These are phyloP conservation scores for Sclerotinia subarctica DNA, from an alignment of 2,329 filamentous ascomycete species.

Conservation along the genomic window DNA sequence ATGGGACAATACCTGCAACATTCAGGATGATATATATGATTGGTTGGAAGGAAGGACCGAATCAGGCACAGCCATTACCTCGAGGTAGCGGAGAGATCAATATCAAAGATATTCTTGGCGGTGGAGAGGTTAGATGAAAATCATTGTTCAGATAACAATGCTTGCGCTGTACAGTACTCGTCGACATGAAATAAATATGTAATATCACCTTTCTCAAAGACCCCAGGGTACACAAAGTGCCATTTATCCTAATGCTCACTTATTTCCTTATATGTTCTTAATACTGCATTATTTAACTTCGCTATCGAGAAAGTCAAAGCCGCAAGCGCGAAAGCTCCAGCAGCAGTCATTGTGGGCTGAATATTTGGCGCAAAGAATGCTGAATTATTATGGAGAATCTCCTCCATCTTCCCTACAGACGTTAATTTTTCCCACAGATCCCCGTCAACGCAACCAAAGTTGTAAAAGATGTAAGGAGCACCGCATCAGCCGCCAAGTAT, in stretches of 20 bases:
- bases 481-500: slow-evolving; percentile 43
- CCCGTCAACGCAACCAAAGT: not conserved
- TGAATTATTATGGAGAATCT: slow-evolving; percentile 54
- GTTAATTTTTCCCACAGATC: not conserved
- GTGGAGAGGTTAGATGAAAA: slow-evolving; percentile 34
- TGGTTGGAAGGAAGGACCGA: slow-evolving; percentile 84
- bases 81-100: slow-evolving; percentile 84
- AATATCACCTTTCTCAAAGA: not conserved
- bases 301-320: slow-evolving; percentile 46
- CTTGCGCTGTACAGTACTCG: not conserved
- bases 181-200: not conserved
- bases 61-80: slow-evolving; percentile 74
- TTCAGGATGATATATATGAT: slow-evolving; percentile 99
- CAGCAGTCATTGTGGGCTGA: slow-evolving; percentile 54
- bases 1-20: slow-evolving; percentile 77
- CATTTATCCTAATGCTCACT: not conserved
- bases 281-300: not conserved
- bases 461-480: not conserved
- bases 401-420: too few relatives aligned
- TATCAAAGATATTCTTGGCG: slow-evolving; percentile 74
- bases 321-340: slow-evolving; percentile 48
- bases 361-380: slow-evolving; percentile 57
- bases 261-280: not conserved
- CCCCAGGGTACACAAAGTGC: not conserved
- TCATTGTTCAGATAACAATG: not conserved